Conservation (phyloP, 257 asterid species). For the Haberlea rhodopensis region DNA sequence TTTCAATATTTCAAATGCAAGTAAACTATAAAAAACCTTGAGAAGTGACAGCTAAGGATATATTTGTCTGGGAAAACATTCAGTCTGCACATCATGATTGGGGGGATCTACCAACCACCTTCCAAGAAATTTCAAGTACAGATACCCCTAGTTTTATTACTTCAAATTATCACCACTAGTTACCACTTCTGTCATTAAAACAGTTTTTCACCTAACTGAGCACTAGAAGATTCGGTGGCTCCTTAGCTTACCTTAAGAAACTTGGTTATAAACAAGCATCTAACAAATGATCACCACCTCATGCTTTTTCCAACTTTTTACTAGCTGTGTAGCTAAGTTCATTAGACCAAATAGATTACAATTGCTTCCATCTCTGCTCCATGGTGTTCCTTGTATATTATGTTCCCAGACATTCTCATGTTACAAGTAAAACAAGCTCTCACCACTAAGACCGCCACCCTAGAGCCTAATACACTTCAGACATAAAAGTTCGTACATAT, state of each 20-base stretch:
- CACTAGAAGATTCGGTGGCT: background rate
- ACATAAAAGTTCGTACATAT: background rate
- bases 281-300: background rate
- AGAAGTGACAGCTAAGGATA: background rate
- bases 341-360: background rate
- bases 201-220: background rate
- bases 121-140: conserved; percentile 1
- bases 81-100: conserved; percentile 2
- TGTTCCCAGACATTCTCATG: background rate
- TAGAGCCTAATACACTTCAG: background rate
- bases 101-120: background rate
- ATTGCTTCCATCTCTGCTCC: background rate
- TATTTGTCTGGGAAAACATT: background rate
- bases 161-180: background rate
- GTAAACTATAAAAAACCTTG: background rate
- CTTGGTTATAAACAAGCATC: background rate
- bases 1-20: background rate
- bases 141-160: background rate
- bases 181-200: background rate
- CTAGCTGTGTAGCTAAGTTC: conserved; percentile 1
- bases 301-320: background rate
- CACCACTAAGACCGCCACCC: background rate
- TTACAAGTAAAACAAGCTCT: conserved; percentile 9
- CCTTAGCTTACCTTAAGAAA: background rate
- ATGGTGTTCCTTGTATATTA: background rate